These are phyloP conservation scores for Pterocarpus macrocarpus DNA, from an alignment of 306 rosid species.

Conservation along the genomic window DNA sequence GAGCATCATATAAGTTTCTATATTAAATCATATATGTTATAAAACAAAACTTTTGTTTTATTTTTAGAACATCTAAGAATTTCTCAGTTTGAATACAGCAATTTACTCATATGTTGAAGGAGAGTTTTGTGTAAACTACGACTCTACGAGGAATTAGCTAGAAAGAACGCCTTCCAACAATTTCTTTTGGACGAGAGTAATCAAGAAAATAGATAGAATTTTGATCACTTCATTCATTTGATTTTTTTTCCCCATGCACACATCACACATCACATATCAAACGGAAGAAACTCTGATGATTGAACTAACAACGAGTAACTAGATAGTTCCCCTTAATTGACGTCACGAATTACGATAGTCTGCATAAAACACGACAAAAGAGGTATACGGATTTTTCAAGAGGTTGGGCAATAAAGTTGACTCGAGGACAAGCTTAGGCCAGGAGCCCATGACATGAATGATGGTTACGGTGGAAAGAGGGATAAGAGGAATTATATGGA, in stretches of 20 bases:
- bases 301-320: neutral
- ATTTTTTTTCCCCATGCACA: neutral
- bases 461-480: neutral
- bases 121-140: too few relatives aligned
- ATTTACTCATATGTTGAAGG: too few relatives aligned
- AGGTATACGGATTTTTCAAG: neutral
- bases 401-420: slow-evolving; percentile 32
- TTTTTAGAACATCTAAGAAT: too few relatives aligned
- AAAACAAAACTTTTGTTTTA: too few relatives aligned
- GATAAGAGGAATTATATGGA: slow-evolving; percentile 37
- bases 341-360: slow-evolving; percentile 3
- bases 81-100: too few relatives aligned
- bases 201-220: neutral
- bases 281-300: neutral
- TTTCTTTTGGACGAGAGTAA: neutral
- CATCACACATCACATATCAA: neutral
- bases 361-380: slow-evolving; percentile 36
- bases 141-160: neutral
- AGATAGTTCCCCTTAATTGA: slow-evolving; percentile 20
- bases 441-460: neutral
- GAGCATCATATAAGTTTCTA: too few relatives aligned
- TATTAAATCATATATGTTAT: too few relatives aligned
- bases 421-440: neutral
- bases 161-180: neutral
- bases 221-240: neutral